Evolutionary conservation across 768 basidiomycete genomes (phyloP).

Genomic region (Mycena chlorophos): DNA sequence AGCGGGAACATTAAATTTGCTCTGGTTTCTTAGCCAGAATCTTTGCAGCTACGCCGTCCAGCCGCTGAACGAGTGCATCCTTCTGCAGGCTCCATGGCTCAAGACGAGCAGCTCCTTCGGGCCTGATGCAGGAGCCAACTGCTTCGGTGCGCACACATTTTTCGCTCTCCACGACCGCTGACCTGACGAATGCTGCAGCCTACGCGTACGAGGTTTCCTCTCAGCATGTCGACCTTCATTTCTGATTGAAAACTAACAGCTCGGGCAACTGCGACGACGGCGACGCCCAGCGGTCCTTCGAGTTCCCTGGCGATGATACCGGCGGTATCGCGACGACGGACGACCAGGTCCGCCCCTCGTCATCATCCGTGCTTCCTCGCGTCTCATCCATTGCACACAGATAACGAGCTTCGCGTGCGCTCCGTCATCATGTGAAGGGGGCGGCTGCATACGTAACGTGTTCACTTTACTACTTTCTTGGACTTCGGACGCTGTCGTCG

Average conservation of each 20-base stretch:
- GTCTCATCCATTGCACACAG: background rate
- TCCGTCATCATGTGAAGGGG: conserved; percentile 8
- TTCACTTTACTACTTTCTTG: no score
- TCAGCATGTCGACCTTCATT: background rate
- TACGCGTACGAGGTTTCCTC: conserved; percentile 5
- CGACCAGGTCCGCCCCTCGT: conserved; percentile 12
- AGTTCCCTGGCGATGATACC: conserved; percentile 17
- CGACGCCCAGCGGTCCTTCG: conserved; percentile 21
- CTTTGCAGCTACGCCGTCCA: conserved; percentile 17
- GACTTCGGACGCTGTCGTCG: no score
- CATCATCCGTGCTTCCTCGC: background rate
- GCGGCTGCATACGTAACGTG: no score
- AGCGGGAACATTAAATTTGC: no score
- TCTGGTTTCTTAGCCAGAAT: no score
- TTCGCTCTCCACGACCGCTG: background rate
- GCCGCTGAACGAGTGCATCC: conserved; percentile 21
- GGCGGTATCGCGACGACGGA: conserved; percentile 18
- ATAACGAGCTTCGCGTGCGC: conserved; percentile 20
- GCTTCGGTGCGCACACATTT: conserved; percentile 16
- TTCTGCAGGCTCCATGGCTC: conserved; percentile 18
- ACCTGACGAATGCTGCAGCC: background rate
- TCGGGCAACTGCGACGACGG: conserved; percentile 16
- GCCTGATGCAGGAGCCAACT: conserved; percentile 19
- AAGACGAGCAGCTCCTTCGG: conserved; percentile 17
- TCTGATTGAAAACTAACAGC: background rate